phyloP scores from a whole-genome alignment of 306 rosid species.

The Vachellia pachyceras region DNA sequence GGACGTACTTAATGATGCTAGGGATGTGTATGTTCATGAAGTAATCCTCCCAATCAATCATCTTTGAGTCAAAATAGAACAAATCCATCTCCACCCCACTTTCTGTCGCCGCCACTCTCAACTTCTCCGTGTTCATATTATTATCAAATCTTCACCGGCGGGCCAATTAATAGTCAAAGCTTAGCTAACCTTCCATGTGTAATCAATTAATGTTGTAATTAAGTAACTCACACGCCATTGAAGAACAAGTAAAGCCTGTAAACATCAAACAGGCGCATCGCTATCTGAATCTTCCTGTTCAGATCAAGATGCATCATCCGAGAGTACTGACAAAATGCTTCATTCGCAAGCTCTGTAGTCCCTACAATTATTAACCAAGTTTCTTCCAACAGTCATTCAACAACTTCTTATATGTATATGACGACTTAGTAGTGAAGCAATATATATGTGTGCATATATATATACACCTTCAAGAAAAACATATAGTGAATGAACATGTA shows the following conservation, averaged over 20 bases:
- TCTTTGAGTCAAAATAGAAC: slow-evolving; percentile 68
- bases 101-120: slow-evolving; percentile 49
- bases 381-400: too few species aligned
- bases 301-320: slow-evolving; percentile 3
- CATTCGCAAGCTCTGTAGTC: slow-evolving; percentile 56
- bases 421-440: background rate
- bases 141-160: slow-evolving; percentile 68
- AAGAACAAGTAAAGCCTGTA: slow-evolving; percentile 26
- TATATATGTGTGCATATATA: too few species aligned
- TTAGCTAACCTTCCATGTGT: background rate
- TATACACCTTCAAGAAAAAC: too few species aligned
- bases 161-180: background rate
- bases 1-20: slow-evolving; percentile 63
- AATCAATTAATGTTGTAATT: background rate
- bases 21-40: slow-evolving; percentile 59
- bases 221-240: slow-evolving; percentile 14
- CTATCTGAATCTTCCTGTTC: slow-evolving; percentile 17
- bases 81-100: slow-evolving; percentile 53
- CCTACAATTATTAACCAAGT: slow-evolving; percentile 36
- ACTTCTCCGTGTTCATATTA: slow-evolving; percentile 58
- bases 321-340: slow-evolving; percentile 51
- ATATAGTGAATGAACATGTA: too few species aligned
- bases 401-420: background rate
- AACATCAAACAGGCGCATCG: slow-evolving; percentile 14
- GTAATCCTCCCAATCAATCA: slow-evolving; percentile 79